Evolutionary conservation across 2,329 filamentous ascomycete species (phyloP).

Genomic region (Claviceps purpurea): DNA sequence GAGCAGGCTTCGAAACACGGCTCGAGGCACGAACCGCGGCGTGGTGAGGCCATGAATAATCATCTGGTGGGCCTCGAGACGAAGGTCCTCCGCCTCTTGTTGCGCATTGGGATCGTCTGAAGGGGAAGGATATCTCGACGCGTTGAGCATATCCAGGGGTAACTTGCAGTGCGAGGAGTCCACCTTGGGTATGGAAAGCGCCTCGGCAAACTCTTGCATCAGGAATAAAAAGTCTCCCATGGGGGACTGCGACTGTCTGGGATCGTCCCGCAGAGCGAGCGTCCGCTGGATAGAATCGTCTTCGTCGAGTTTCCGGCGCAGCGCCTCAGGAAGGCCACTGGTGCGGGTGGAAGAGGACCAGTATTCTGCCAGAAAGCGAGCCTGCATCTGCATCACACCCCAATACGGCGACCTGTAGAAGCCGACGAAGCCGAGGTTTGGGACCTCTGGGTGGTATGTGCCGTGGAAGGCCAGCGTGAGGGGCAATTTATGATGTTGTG

Average conservation of each 20-base stretch:
- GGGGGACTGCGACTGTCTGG: conserved; percentile 54
- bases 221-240: conserved; percentile 72
- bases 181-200: conserved; percentile 36
- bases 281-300: conserved; percentile 34
- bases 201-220: conserved; percentile 54
- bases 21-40: conserved; percentile 44
- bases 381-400: conserved; percentile 81
- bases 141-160: conserved; percentile 41
- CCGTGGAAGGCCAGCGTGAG: conserved; percentile 56
- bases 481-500: conserved; percentile 41
- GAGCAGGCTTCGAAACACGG: conserved; percentile 57
- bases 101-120: conserved; percentile 23
- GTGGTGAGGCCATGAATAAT: conserved; percentile 27
- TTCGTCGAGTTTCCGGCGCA: conserved; percentile 27
- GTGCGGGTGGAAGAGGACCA: conserved; percentile 34
- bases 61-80: conserved; percentile 31
- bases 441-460: conserved; percentile 45
- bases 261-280: conserved; percentile 36
- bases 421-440: conserved; percentile 63
- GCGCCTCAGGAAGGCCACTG: conserved; percentile 9
- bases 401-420: conserved; percentile 79
- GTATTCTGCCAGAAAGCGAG: conserved; percentile 48
- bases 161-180: conserved; percentile 25
- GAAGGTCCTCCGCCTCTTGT: conserved; percentile 27
- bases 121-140: conserved; percentile 36